Percentiles rank a stretch among this genome's conserved stretches.
phyloP scores from a whole-genome alignment of 2,329 filamentous ascomycete genomes.

The Cladosporium colombiae region DNA sequence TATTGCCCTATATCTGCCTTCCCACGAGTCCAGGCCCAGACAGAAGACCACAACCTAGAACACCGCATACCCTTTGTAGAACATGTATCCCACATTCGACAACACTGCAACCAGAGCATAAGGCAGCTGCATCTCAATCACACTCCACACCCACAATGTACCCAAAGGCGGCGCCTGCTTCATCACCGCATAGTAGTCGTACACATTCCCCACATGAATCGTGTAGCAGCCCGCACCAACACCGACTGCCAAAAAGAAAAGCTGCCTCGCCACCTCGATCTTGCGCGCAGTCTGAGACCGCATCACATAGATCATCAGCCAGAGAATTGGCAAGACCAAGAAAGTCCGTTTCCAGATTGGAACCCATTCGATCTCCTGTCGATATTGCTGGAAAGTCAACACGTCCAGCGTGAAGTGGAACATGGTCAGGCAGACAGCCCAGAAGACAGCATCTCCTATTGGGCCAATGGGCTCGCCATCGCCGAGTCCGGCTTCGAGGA shows the following conservation, averaged over 20 bases:
- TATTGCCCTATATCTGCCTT: not conserved
- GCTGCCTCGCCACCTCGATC: constrained; percentile 48
- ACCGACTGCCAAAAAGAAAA: constrained; percentile 65
- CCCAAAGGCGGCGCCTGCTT: constrained; percentile 87
- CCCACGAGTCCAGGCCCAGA: not conserved
- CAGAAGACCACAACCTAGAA: not conserved
- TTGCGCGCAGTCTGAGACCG: constrained; percentile 43
- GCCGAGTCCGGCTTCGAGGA: constrained; percentile 38
- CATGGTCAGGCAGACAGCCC: constrained; percentile 62
- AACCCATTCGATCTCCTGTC: constrained; percentile 63
- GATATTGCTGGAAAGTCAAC: constrained; percentile 76
- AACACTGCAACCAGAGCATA: constrained; percentile 12
- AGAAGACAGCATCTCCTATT: constrained; percentile 50
- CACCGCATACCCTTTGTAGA: constrained; percentile 14
- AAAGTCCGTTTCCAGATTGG: constrained; percentile 55
- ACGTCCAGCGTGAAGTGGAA: constrained; percentile 78
- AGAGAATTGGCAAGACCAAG: constrained; percentile 47
- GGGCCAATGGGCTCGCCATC: constrained; percentile 50
- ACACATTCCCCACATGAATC: constrained; percentile 76
- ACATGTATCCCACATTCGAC: constrained; percentile 15
- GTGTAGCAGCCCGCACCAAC: constrained; percentile 72
- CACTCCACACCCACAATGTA: constrained; percentile 89
- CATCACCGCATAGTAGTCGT: constrained; percentile 85
- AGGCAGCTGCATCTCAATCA: constrained; percentile 68
- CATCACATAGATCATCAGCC: constrained; percentile 47